Conservation (phyloP, 2,329 filamentous ascomycete species). For the Hymenoscyphus salicellus region DNA sequence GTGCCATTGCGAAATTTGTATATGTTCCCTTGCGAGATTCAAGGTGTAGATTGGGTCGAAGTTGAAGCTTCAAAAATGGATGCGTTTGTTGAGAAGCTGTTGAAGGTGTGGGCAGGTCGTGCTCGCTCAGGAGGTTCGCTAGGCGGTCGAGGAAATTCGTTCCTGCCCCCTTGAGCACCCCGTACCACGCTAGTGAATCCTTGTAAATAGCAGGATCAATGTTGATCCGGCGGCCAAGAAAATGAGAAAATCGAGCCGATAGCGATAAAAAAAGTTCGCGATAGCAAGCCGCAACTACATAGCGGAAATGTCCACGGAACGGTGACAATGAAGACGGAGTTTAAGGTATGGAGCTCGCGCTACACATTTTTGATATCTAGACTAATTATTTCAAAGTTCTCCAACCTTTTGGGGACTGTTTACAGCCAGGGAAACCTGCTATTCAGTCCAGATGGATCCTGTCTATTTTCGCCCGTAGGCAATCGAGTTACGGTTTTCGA, state of each 20-base stretch:
- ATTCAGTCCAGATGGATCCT: conserved; percentile 94
- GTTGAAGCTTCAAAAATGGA: conserved; percentile 5
- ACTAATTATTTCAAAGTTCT: conserved; percentile 67
- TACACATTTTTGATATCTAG: not conserved
- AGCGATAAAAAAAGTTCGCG: conserved; percentile 21
- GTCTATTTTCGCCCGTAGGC: conserved; percentile 91
- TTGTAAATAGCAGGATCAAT: conserved; percentile 12
- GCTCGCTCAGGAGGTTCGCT: conserved; percentile 20
- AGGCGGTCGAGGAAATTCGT: conserved; percentile 16
- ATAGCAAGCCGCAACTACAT: conserved; percentile 10
- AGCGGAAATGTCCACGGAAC: conserved; percentile 27
- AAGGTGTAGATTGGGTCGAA: not conserved
- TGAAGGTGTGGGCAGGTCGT: conserved; percentile 10
- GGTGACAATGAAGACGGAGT: conserved; percentile 92
- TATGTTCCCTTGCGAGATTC: conserved; percentile 3
- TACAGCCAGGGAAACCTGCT: conserved; percentile 97
- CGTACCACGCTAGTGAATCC: conserved; percentile 8
- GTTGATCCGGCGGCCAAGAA: conserved; percentile 10
- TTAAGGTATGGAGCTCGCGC: conserved; percentile 63
- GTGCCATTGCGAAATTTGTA: conserved; percentile 47
- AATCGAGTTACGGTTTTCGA: conserved; percentile 96
- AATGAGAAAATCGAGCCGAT: conserved; percentile 9
- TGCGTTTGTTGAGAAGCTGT: conserved; percentile 2
- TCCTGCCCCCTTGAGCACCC: conserved; percentile 15
- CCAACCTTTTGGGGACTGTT: conserved; percentile 95